Conservation (phyloP, 2,329 filamentous ascomycete species). For the Juglanconis juglandina region DNA sequence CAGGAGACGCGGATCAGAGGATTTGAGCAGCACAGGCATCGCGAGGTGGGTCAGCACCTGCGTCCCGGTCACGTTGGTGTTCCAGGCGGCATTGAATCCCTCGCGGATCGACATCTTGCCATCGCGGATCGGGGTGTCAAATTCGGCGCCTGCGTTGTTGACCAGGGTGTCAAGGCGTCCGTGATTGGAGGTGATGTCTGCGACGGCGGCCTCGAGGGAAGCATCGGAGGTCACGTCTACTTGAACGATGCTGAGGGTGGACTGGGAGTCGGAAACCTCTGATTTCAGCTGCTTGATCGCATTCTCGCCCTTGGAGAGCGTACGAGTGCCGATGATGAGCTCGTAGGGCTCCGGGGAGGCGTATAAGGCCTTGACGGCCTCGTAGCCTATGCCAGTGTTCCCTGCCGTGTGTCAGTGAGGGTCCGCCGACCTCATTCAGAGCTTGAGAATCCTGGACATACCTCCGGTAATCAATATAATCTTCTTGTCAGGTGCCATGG, state of each 20-base stretch:
- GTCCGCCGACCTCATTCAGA: too few species aligned
- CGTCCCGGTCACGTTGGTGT: slow-evolving; percentile 48
- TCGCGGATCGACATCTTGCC: slow-evolving; percentile 34
- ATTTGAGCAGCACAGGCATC: slow-evolving; percentile 43
- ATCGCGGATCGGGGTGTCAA: slow-evolving; percentile 34
- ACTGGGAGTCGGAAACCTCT: slow-evolving; percentile 38
- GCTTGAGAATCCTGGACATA: background rate
- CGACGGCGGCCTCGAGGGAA: slow-evolving; percentile 46
- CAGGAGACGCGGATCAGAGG: slow-evolving; percentile 41
- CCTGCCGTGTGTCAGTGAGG: slow-evolving; percentile 46
- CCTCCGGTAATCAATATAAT: slow-evolving; percentile 14
- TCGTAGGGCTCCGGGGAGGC: slow-evolving; percentile 46
- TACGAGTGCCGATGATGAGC: slow-evolving; percentile 54
- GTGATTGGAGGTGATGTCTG: slow-evolving; percentile 37
- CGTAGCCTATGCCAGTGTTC: slow-evolving; percentile 59
- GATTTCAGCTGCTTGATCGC: slow-evolving; percentile 40
- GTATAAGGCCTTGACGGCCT: slow-evolving; percentile 52
- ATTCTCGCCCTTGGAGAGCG: slow-evolving; percentile 44
- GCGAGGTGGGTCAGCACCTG: slow-evolving; percentile 39
- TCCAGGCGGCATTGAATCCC: slow-evolving; percentile 43
- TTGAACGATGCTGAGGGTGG: slow-evolving; percentile 43
- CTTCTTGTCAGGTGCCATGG: slow-evolving; percentile 13
- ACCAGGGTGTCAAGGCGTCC: slow-evolving; percentile 50
- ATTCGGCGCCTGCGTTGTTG: slow-evolving; percentile 51
- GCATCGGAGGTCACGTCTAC: slow-evolving; percentile 53